phyloP scores from a whole-genome alignment of 306 rosid genomes.

The Ormosia semicastrata region DNA sequence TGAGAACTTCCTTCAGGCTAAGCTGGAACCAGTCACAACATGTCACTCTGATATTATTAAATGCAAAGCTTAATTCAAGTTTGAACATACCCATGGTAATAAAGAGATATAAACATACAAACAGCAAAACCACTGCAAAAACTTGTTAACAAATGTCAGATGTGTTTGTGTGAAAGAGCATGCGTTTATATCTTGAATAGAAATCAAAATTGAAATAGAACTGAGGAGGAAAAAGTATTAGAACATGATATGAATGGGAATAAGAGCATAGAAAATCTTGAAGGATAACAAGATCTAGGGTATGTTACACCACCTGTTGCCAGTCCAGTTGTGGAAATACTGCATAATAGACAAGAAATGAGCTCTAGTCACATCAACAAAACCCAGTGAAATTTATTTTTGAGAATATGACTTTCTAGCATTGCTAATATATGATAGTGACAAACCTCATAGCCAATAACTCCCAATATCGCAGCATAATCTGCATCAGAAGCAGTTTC shows the following conservation, averaged over 20 bases:
- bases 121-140: background rate
- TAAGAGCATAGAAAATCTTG: constrained; percentile 3
- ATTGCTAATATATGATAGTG: constrained; percentile 19
- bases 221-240: background rate
- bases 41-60: constrained; percentile 81
- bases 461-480: constrained; percentile 96
- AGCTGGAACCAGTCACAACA: constrained; percentile 99
- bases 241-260: constrained; percentile 12
- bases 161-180: background rate
- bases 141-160: background rate
- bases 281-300: constrained; percentile 13
- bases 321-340: constrained; percentile 99
- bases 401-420: constrained; percentile 4
- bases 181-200: constrained; percentile 20
- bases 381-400: constrained; percentile 16
- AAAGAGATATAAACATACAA: background rate
- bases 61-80: constrained; percentile 30
- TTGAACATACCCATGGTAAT: background rate
- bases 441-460: constrained; percentile 98
- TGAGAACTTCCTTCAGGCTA: constrained; percentile 96
- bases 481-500: constrained; percentile 89
- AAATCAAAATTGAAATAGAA: constrained; percentile 1
- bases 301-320: constrained; percentile 74
- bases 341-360: constrained; percentile 52
- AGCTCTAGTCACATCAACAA: constrained; percentile 21